Percentiles rank a stretch among this genome's conserved stretches.
Evolutionary conservation across 371 early-diverging fungal genomes (phyloP).

Genomic region (Rhizopus sp.): DNA sequence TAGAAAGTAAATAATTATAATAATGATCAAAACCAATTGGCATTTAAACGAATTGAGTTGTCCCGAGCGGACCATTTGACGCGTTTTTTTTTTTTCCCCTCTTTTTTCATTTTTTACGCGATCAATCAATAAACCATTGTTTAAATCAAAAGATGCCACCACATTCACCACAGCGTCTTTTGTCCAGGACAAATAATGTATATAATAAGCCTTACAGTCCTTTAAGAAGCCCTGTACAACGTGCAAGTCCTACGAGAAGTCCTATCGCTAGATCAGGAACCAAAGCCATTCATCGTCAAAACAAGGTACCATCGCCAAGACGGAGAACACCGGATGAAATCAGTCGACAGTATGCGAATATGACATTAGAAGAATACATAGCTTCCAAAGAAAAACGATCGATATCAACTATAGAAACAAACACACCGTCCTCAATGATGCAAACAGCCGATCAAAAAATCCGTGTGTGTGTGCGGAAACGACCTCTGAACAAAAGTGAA

Average conservation of each 20-base stretch:
- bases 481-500: slow-evolving; percentile 91
- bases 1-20: slow-evolving; percentile 11
- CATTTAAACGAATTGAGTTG: no score
- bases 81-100: background rate
- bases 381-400: background rate
- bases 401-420: background rate
- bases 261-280: background rate
- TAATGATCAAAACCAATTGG: no score
- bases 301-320: background rate
- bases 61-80: no score
- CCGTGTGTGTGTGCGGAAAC: slow-evolving; percentile 95
- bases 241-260: background rate
- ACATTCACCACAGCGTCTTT: background rate
- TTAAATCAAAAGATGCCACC: background rate
- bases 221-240: background rate
- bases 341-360: background rate
- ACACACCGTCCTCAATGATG: background rate
- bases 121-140: background rate
- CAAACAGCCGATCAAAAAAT: slow-evolving; percentile 64
- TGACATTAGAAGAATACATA: slow-evolving; percentile 1
- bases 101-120: background rate
- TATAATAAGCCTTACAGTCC: background rate
- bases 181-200: background rate
- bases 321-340: background rate
- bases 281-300: background rate